Evolutionary conservation across 768 basidiomycete species (phyloP), one percentile per base, ranked within the genome.

Genomic region (Pisolithus orientalis): DNA sequence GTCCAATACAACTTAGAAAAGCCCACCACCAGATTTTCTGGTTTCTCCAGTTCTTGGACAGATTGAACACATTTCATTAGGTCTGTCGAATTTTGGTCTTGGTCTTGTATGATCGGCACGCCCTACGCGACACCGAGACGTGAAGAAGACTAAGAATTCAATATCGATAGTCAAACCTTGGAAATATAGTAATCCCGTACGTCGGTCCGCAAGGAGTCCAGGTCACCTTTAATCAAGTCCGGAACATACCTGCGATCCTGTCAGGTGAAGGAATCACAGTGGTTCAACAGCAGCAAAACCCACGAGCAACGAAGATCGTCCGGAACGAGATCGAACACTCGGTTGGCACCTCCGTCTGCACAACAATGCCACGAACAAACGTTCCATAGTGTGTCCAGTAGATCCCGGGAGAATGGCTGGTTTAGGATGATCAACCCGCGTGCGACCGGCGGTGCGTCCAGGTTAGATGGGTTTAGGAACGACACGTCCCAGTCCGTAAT

Each of bases 311-410:
- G 49, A 10, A 40, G 43, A 24, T 52, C 53, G 1, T n/a, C 46
- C 14, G 47, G 54, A 0, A 74, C 57, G 13, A 69, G 58, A 59
- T 96, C 94, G 58, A 83, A 79, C 29, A 98, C 67, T 16, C 88
- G 78, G 66, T 95, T 95, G 7, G 87, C 89, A 25, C 91, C 92
- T 28, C 92, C 92, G 58, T 95, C 92, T 2, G 92, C 92, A 63
- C 91, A 95, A 49, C 75, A 78, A 39, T 69, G 75, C 78, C 82
- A 81, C 47, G 64, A 58, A 9, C 70, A 72, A 11, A 73, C 65
- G 11, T 64, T 62, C 78, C 81, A 96, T 8, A 94, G 66, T 9
- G 76, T 75, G 11, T 69, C 61, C 40, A 97, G 75, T 39, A 95
- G 75, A 8, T 70, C 57, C 3, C 67, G 57, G 24, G 83, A 82